Base-by-base conservation (phyloP, 805 yeast species). In the Candida berthetii region DNA sequence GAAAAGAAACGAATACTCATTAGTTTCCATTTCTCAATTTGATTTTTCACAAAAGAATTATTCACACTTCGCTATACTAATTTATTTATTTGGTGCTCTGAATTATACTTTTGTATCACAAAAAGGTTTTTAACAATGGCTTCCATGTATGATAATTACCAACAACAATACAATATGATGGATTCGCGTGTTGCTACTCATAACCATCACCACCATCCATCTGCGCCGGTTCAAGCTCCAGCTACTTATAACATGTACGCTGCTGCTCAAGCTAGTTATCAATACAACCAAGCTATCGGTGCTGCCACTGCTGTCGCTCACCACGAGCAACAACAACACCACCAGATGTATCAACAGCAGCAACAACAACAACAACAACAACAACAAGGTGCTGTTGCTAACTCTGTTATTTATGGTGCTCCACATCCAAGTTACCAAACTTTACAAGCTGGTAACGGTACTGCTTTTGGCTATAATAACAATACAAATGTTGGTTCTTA, bases 311-410 rank as follows among this genome's bases (percentile, higher is more conserved):
- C 24, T 22, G 24, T 22, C 24, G 24, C 24, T 22, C 24, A 22
- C 24, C 24, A 22, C n/a, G n/a, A n/a, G n/a, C 31, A 22, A 7
- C 40, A 48, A 38, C 36, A 20, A 17, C 35, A 38, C 37, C 36
- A 42, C 37, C 41, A 48, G 36, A 35, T 25, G 18, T 33, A 38
- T 37, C 37, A 42, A 40, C 41, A 46, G 41, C 32, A 42, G 19
- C 48, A 25, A 29, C 41, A 37, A 7, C 35, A 49, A 37, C 34
- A 22, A 16, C 31, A 39, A 37, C 37, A 42, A 40, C 41, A 46
- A 43, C 32, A 41, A 25, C 48, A 25, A 29, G 40, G 36, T 5
- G 33, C 40, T 18, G 42, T 19, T 27, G 40, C 24, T 27, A 8
- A 27, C n/a, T 4, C 13, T 27, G 29, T 9, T 27, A 9, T 20